Evolutionary conservation across 169 alveolate species (phyloP).

Genomic region (Plasmodium gaboni): DNA sequence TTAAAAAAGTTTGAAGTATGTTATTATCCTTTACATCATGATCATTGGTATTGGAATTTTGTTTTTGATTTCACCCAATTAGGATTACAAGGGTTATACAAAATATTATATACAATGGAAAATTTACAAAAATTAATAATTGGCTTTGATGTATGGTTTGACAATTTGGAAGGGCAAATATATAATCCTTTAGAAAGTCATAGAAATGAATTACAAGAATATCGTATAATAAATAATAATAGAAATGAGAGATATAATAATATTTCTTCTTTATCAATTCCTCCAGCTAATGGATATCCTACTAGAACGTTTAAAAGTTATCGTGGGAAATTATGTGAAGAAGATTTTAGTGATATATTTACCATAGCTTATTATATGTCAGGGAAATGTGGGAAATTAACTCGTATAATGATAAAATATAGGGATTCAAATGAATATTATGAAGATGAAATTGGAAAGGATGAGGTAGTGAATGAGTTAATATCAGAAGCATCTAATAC

Average conservation of each 20-base stretch:
- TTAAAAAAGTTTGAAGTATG: conserved; percentile 71
- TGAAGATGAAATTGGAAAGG: conserved; percentile 43
- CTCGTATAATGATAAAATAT: conserved; percentile 57
- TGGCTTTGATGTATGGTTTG: conserved; percentile 73
- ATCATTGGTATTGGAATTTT: conserved; percentile 77
- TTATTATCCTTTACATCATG: conserved; percentile 73
- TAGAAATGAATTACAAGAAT: conserved; percentile 46
- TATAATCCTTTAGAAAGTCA: conserved; percentile 72
- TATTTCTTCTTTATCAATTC: conserved; percentile 24
- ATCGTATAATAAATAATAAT: conserved; percentile 20
- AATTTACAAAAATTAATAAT: conserved; percentile 48
- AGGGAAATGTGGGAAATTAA: conserved; percentile 54
- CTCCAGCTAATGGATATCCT: conserved; percentile 70
- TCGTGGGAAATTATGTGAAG: conserved; percentile 67
- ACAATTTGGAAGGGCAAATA: conserved; percentile 49
- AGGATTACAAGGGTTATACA: conserved; percentile 70
- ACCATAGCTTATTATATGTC: conserved; percentile 72
- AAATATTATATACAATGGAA: conserved; percentile 74
- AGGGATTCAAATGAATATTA: conserved; percentile 59
- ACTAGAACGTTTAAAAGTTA: conserved; percentile 65
- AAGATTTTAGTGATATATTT: conserved; percentile 74
- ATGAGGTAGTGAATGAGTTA: conserved; percentile 50
- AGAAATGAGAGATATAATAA: conserved; percentile 22
- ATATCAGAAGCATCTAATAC: conserved; percentile 71
- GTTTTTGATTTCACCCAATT: conserved; percentile 64